Percentiles rank a stretch among this genome's conserved stretches.
These are phyloP conservation scores for Fistulina hepatica DNA, from an alignment of 1,284 basidiomycete genomes.

Conservation along the genomic window DNA sequence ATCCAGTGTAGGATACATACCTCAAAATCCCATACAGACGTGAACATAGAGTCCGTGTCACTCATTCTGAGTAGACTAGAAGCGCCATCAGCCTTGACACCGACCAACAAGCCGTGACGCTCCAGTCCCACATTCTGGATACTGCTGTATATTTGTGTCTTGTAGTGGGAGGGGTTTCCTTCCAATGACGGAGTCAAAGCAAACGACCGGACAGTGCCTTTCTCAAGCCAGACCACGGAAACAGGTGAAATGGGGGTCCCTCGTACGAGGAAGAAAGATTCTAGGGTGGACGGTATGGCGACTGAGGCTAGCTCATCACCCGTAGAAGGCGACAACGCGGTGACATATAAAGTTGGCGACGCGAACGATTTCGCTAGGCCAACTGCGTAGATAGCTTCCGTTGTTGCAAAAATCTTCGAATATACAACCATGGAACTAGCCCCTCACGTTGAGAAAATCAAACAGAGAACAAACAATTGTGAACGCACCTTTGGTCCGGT, in stretches of 20 bases:
- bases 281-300: slow-evolving; percentile 50
- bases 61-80: slow-evolving; percentile 43
- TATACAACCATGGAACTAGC: slow-evolving; percentile 54
- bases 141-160: slow-evolving; percentile 33
- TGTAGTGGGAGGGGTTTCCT: slow-evolving; percentile 32
- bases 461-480: background rate
- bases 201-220: slow-evolving; percentile 42
- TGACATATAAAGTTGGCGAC: slow-evolving; percentile 57
- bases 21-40: slow-evolving; percentile 46
- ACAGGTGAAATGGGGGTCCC: too few relatives aligned
- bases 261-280: slow-evolving; percentile 35
- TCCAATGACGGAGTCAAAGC: slow-evolving; percentile 44
- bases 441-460: slow-evolving; percentile 2
- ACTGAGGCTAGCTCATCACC: slow-evolving; percentile 43
- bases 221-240: slow-evolving; percentile 57
- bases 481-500: slow-evolving; percentile 47
- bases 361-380: slow-evolving; percentile 55
- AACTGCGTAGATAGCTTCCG: slow-evolving; percentile 50
- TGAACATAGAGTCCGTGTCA: slow-evolving; percentile 30
- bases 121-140: slow-evolving; percentile 48
- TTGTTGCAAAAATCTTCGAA: slow-evolving; percentile 46
- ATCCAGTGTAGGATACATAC: slow-evolving; percentile 34
- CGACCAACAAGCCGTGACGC: slow-evolving; percentile 40
- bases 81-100: slow-evolving; percentile 40
- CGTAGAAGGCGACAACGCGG: slow-evolving; percentile 42